Conservation (phyloP, 2,329 filamentous ascomycete genomes). For the Periglandula ipomoeae region DNA sequence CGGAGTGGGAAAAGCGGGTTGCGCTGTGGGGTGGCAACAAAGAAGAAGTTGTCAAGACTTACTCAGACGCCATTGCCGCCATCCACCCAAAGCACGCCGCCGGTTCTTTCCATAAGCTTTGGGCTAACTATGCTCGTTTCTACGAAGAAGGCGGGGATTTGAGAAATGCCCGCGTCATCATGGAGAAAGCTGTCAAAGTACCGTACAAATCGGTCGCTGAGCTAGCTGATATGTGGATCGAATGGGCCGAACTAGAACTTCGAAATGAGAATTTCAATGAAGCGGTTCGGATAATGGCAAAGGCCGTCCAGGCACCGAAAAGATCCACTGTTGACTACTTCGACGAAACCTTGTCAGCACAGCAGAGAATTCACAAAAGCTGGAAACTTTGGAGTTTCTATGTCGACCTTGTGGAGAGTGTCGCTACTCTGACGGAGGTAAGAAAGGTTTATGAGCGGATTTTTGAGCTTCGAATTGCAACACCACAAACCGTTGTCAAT, state of each 20-base stretch:
- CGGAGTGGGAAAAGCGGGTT: slow-evolving; percentile 97
- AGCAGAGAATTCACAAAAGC: slow-evolving; percentile 96
- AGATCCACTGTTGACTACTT: slow-evolving; percentile 99
- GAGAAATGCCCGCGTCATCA: slow-evolving; percentile 77
- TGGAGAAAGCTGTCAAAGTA: slow-evolving; percentile 97
- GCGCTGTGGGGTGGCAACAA: slow-evolving; percentile 92
- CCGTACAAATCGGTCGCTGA: slow-evolving; percentile 97
- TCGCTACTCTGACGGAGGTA: slow-evolving; percentile 83
- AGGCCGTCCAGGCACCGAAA: slow-evolving; percentile 94
- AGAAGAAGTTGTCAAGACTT: slow-evolving; percentile 83
- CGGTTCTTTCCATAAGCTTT: slow-evolving; percentile 88
- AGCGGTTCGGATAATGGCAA: slow-evolving; percentile 92
- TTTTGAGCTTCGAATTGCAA: slow-evolving; percentile 95
- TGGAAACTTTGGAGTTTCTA: slow-evolving; percentile 99
- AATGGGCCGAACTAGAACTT: slow-evolving; percentile 98
- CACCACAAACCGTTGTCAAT: slow-evolving; percentile 96
- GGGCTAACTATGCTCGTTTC: slow-evolving; percentile 95
- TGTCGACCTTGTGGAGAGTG: slow-evolving; percentile 92
- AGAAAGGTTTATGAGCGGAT: slow-evolving; percentile 93
- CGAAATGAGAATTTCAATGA: slow-evolving; percentile 93
- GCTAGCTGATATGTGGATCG: slow-evolving; percentile 95
- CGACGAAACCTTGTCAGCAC: slow-evolving; percentile 85
- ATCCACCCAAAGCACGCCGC: slow-evolving; percentile 91
- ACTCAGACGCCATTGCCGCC: slow-evolving; percentile 85
- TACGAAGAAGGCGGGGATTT: slow-evolving; percentile 86